Conservation (phyloP, 495 filamentous ascomycete species). For the Apodospora peruviana region DNA sequence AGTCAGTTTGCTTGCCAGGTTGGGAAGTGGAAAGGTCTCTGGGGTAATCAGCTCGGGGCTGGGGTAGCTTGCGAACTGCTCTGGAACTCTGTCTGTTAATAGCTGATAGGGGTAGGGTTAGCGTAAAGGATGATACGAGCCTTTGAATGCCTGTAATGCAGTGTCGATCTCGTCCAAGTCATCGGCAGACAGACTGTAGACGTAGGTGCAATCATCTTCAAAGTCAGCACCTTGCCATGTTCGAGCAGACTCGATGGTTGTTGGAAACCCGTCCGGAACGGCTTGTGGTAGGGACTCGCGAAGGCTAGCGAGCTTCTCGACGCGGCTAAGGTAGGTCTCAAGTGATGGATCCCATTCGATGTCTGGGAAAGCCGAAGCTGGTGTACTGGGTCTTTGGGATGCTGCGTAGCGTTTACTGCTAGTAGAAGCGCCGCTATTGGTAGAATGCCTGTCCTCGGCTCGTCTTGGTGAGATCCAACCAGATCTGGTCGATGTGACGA, state of each 20-base stretch:
- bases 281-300: not conserved
- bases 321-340: not conserved
- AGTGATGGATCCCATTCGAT: conserved; percentile 1
- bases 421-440: no score
- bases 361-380: not conserved
- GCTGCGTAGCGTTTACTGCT: no score
- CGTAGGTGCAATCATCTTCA: not conserved
- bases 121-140: not conserved
- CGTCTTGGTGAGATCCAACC: no score
- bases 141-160: not conserved
- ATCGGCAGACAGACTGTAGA: not conserved
- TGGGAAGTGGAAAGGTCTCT: conserved; percentile 3
- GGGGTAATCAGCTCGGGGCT: not conserved
- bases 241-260: not conserved
- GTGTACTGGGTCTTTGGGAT: not conserved
- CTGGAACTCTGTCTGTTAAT: not conserved
- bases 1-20: not conserved
- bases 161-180: not conserved
- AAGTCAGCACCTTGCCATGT: not conserved
- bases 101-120: not conserved
- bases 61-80: not conserved
- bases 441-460: no score
- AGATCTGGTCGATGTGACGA: not conserved
- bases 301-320: not conserved
- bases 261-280: not conserved